Percentiles rank a stretch among this genome's conserved stretches.
Evolutionary conservation across 768 basidiomycete genomes (phyloP).

Genomic region (Naematelia aurantialba): DNA sequence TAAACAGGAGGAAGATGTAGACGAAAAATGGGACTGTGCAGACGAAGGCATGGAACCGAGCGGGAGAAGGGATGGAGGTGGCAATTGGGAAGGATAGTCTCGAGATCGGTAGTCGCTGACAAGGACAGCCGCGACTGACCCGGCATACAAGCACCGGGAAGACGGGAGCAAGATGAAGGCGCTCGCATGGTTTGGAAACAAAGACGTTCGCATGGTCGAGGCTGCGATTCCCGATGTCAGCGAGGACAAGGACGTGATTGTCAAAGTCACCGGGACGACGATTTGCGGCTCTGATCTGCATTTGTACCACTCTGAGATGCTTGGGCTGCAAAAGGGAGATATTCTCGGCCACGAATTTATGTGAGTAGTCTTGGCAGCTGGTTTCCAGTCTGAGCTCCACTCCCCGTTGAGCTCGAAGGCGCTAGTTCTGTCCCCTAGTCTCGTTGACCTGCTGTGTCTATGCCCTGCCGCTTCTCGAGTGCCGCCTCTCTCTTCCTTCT

Average conservation of each 20-base stretch:
- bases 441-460: constrained; percentile 3
- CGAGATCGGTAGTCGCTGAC: too few species aligned
- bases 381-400: too few species aligned
- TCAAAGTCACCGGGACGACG: constrained; percentile 72
- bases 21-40: too few species aligned
- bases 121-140: constrained; percentile 24
- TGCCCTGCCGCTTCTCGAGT: too few species aligned
- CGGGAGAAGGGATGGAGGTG: not conserved
- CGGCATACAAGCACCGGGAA: constrained; percentile 47
- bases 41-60: too few species aligned
- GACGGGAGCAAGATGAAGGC: constrained; percentile 65
- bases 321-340: constrained; percentile 67
- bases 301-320: constrained; percentile 61
- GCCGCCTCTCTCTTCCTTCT: too few species aligned
- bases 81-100: too few species aligned
- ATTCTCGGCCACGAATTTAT: constrained; percentile 66
- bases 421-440: constrained; percentile 24
- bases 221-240: constrained; percentile 62
- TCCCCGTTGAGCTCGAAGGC: too few species aligned
- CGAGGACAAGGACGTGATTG: constrained; percentile 65
- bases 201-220: constrained; percentile 54
- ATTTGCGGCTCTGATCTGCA: constrained; percentile 61
- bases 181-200: constrained; percentile 63
- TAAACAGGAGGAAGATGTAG: too few species aligned
- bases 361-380: constrained; percentile 16